Evolutionary conservation across 352 stramenopile genomes (phyloP), one percentile per base, ranked within the genome.

Genomic region (Phytophthora idaei): DNA sequence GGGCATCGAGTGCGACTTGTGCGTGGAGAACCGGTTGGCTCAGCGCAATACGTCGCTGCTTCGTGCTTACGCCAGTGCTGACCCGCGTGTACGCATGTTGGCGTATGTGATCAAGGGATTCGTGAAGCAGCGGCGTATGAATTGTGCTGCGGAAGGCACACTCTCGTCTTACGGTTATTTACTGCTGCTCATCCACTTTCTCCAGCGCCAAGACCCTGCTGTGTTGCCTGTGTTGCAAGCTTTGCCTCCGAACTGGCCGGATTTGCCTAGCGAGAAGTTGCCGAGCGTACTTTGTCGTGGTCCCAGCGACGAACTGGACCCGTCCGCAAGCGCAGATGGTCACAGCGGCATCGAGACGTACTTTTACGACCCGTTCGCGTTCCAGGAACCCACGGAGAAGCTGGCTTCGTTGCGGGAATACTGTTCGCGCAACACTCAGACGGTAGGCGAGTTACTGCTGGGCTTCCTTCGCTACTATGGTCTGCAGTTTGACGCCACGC

Each of bases 21-120:
- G 85, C 37, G 90, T 99, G 17, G 93, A 99, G 67, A 99, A 99
- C 68, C 84, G 94, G 4, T 78, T 99, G 14, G 97, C 98, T 1
- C 85, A 99, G 66, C 85, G 97, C 17, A 99, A 99, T 77, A 99
- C 98, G 49, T 83, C 83, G 6, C 72, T 99, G 29, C 78, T 99
- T 36, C 87, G 90, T 21, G 85, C 93, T 1, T 99, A 99, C 63
- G 91, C 95, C 0, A 85, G 88, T 25, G 79, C 83, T 8, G 87
- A 96, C 39, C 67, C 73, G 21, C 88, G 88, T 1, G 83, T 96
- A n/a, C 85, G 88, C 2, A 70, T 85, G 58, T 39, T 96, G 27
- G 88, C 87, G n/a, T 96, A 86, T 58, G 74, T 94, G 29, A 55
- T 96, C 39, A 96, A 96, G 68, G 75, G 77, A 21, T 96, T 93